A percentile compares a stretch with the other conserved stretches of the same genome.
phyloP scores from a whole-genome alignment of 148 eudicot species.

The Limonium bicolor region DNA sequence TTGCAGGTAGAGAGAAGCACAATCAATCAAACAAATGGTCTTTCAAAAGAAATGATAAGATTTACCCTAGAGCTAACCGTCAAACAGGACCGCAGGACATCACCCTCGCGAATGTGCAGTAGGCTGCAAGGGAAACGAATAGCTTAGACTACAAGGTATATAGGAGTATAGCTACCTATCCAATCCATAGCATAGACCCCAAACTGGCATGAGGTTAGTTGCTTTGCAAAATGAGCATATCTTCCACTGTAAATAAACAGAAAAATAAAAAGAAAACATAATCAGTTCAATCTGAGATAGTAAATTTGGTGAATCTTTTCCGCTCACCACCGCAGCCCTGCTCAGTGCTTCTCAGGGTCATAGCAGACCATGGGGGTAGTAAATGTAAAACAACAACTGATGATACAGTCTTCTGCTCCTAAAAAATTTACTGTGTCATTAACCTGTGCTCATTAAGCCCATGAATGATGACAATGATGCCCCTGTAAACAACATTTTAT shows the following conservation, averaged over 20 bases:
- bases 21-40: background rate
- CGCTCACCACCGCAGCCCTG: too few species aligned
- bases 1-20: background rate
- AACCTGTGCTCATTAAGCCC: conserved; percentile 98
- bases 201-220: conserved; percentile 57
- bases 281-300: too few species aligned
- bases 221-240: conserved; percentile 76
- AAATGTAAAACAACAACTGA: too few species aligned
- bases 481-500: conserved; percentile 56
- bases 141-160: background rate
- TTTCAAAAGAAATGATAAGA: too few species aligned
- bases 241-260: conserved; percentile 57
- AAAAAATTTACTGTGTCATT: too few species aligned
- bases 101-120: too few species aligned
- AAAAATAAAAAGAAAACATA: too few species aligned
- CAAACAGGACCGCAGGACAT: too few species aligned
- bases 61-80: background rate
- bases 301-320: too few species aligned
- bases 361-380: too few species aligned
- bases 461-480: conserved; percentile 68
- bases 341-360: too few species aligned
- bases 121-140: background rate
- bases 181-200: conserved; percentile 98
- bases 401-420: too few species aligned
- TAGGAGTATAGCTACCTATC: conserved; percentile 38